Evolutionary conservation across 805 yeast species (phyloP).

Genomic region (Starmerella sirachaensis): DNA sequence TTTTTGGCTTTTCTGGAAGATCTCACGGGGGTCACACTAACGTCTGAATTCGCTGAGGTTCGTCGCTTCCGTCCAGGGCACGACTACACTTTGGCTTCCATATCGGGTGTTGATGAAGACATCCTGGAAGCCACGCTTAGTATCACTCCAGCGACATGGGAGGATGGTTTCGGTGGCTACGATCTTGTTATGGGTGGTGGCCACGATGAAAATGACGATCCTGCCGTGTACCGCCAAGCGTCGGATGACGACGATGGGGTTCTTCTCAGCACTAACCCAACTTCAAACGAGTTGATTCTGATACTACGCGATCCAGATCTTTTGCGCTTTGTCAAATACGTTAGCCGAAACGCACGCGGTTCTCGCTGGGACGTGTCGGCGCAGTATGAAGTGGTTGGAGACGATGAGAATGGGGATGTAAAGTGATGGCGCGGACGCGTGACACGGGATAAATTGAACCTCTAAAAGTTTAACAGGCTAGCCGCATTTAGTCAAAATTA

Average conservation of each 20-base stretch:
- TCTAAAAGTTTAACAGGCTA: too few relatives aligned
- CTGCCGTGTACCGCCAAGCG: slow-evolving; percentile 63
- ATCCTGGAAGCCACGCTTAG: slow-evolving; percentile 69
- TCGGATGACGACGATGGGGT: slow-evolving; percentile 59
- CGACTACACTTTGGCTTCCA: slow-evolving; percentile 84
- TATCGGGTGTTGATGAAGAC: slow-evolving; percentile 34
- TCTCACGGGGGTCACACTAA: slow-evolving; percentile 48
- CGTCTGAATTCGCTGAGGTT: slow-evolving; percentile 55
- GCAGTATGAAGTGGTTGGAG: slow-evolving; percentile 66
- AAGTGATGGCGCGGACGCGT: slow-evolving; percentile 9
- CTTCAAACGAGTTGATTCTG: slow-evolving; percentile 67
- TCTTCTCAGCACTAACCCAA: slow-evolving; percentile 64
- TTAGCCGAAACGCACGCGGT: slow-evolving; percentile 76
- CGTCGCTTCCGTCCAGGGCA: slow-evolving; percentile 91
- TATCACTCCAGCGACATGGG: slow-evolving; percentile 84
- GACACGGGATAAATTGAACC: background rate
- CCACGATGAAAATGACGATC: slow-evolving; percentile 47
- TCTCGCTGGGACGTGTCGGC: slow-evolving; percentile 83
- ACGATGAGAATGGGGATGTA: slow-evolving; percentile 34
- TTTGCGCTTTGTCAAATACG: slow-evolving; percentile 85
- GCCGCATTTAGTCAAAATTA: too few relatives aligned
- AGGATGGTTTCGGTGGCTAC: slow-evolving; percentile 76
- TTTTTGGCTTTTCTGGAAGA: slow-evolving; percentile 59
- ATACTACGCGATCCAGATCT: slow-evolving; percentile 76
- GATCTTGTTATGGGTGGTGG: slow-evolving; percentile 65